phyloP scores from a whole-genome alignment of 1,284 basidiomycete genomes.

The Psilocybe mexicana region DNA sequence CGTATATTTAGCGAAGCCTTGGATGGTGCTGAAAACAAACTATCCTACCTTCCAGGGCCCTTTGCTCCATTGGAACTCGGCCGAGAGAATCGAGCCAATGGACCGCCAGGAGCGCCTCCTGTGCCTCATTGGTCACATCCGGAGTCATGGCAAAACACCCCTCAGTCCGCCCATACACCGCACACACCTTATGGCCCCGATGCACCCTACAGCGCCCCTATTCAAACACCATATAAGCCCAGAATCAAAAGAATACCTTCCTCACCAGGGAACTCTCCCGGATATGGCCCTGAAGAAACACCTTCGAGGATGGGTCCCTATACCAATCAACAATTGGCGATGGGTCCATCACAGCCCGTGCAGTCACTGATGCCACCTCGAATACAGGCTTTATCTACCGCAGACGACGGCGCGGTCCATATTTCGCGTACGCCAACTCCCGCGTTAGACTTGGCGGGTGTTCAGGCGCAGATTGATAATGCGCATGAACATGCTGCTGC shows the following conservation, averaged over 20 bases:
- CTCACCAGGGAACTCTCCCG: constrained; percentile 37
- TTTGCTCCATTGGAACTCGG: constrained; percentile 63
- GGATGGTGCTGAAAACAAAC: constrained; percentile 53
- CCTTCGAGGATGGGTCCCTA: constrained; percentile 47
- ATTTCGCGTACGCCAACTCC: constrained; percentile 71
- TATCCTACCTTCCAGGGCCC: constrained; percentile 60
- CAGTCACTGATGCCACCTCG: constrained; percentile 39
- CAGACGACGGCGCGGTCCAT: constrained; percentile 32
- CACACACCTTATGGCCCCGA: constrained; percentile 43
- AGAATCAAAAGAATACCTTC: constrained; percentile 56
- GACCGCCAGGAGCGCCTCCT: constrained; percentile 22
- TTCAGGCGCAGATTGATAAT: constrained; percentile 79
- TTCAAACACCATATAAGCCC: constrained; percentile 75
- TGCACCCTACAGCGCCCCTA: constrained; percentile 35
- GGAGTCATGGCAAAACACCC: constrained; percentile 30
- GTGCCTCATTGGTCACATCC: constrained; percentile 39
- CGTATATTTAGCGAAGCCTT: constrained; percentile 83
- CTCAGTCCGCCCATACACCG: constrained; percentile 31
- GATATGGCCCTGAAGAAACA: constrained; percentile 49
- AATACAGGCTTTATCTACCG: constrained; percentile 39
- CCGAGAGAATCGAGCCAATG: constrained; percentile 37
- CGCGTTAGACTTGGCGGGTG: constrained; percentile 64
- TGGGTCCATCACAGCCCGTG: constrained; percentile 30
- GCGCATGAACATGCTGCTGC: constrained; percentile 69
- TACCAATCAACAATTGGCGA: constrained; percentile 36